Percentiles rank a stretch among this genome's conserved stretches.
phyloP scores from a whole-genome alignment of 345 rosid genomes.

The Linum usitatissimum region DNA sequence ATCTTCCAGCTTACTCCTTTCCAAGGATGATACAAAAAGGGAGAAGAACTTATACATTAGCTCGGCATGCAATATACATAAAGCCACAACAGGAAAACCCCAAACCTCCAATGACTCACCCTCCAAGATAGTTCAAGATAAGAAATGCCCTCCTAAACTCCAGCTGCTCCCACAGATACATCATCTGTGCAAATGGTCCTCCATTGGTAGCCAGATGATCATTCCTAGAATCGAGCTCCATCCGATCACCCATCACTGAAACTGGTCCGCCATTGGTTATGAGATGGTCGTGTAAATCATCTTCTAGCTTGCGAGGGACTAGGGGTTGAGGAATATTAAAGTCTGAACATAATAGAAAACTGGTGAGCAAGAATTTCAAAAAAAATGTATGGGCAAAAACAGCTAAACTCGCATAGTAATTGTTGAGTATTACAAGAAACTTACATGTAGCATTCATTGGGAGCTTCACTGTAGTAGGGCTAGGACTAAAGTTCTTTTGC shows the following conservation, averaged over 20 bases:
- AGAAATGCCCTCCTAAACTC: slow-evolving; percentile 58
- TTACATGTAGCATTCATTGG: too few relatives aligned
- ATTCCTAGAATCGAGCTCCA: neutral
- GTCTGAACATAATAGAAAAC: too few relatives aligned
- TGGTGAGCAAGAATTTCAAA: too few relatives aligned
- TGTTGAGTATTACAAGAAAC: too few relatives aligned
- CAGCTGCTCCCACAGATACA: slow-evolving; percentile 41
- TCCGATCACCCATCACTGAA: too few relatives aligned
- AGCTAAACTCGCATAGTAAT: too few relatives aligned
- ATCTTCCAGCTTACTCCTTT: slow-evolving; percentile 29
- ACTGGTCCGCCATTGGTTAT: neutral
- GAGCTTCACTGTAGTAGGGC: too few relatives aligned
- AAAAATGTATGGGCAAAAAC: too few relatives aligned
- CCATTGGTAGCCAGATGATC: neutral
- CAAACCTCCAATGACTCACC: slow-evolving; percentile 27
- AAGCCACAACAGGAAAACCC: neutral
- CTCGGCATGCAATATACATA: neutral
- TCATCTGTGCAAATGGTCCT: neutral
- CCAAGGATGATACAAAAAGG: neutral
- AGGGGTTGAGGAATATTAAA: too few relatives aligned
- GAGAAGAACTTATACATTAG: neutral
- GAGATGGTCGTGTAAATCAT: neutral
- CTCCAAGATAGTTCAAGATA: slow-evolving; percentile 45
- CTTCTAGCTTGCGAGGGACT: too few relatives aligned
- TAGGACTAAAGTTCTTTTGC: too few relatives aligned